Evolutionary conservation across 106 monocot genomes (phyloP).

Genomic region (Xerophyta viscosa): DNA sequence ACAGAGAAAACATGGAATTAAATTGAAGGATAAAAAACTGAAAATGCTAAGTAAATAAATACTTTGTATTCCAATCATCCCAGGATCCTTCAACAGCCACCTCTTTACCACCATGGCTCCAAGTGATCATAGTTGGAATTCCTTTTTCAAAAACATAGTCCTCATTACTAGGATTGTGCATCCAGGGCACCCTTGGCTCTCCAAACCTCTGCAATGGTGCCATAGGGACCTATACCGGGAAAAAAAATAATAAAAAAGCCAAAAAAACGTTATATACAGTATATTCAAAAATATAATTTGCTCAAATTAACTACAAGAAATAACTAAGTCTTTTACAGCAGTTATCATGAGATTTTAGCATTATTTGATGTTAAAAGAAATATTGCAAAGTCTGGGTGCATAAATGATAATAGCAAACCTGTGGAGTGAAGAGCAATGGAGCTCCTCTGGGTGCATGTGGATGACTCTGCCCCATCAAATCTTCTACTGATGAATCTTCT

Average conservation of each 20-base stretch:
- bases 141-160: slow-evolving; percentile 16
- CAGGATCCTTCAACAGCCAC: slow-evolving; percentile 64
- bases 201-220: slow-evolving; percentile 20
- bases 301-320: too few species aligned
- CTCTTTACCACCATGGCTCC: slow-evolving; percentile 58
- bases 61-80: slow-evolving; percentile 65
- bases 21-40: background rate
- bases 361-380: too few species aligned
- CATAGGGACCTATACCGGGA: slow-evolving; percentile 19
- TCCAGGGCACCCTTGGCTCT: slow-evolving; percentile 10
- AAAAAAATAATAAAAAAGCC: background rate
- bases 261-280: too few species aligned
- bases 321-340: too few species aligned
- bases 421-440: slow-evolving; percentile 36
- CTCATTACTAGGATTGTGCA: slow-evolving; percentile 10
- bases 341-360: too few species aligned
- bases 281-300: too few species aligned
- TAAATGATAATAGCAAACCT: slow-evolving; percentile 18
- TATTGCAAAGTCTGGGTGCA: background rate
- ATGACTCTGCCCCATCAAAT: slow-evolving; percentile 34
- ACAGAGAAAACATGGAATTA: too few species aligned
- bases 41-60: background rate
- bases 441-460: slow-evolving; percentile 20
- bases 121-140: slow-evolving; percentile 60
- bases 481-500: slow-evolving; percentile 4